Evolutionary conservation across 345 rosid genomes (phyloP).

Genomic region (Melaleuca quinquenervia): DNA sequence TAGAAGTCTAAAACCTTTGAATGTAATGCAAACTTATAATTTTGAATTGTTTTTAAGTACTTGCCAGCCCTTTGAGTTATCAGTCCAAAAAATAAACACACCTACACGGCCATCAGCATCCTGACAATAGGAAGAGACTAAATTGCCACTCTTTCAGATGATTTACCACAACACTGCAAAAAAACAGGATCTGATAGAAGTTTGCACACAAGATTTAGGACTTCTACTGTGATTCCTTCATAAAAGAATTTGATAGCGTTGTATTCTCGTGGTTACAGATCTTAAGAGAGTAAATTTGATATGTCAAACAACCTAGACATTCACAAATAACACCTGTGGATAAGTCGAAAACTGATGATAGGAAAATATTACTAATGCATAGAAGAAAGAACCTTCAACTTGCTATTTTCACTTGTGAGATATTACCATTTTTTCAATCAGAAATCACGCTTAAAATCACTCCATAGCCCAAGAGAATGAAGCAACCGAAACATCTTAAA

Average conservation of each 20-base stretch:
- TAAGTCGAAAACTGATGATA: background rate
- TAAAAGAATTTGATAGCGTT: background rate
- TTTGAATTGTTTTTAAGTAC: background rate
- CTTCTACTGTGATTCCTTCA: background rate
- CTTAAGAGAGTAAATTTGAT: background rate
- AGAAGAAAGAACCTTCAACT: background rate
- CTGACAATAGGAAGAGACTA: background rate
- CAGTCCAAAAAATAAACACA: background rate
- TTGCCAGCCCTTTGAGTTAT: background rate
- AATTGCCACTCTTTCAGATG: background rate
- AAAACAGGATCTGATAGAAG: background rate
- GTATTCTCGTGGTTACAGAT: background rate
- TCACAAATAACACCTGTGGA: background rate
- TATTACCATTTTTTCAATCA: background rate
- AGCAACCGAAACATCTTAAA: background rate
- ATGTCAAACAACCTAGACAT: background rate
- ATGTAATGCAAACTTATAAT: background rate
- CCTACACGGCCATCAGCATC: background rate
- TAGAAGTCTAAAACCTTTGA: background rate
- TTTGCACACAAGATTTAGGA: background rate
- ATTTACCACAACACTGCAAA: background rate
- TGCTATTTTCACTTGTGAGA: background rate
- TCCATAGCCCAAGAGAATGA: background rate
- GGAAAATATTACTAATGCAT: background rate
- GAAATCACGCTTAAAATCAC: background rate